Conservation (phyloP, 2,329 filamentous ascomycete species). For the Fusarium gaditjirri region DNA sequence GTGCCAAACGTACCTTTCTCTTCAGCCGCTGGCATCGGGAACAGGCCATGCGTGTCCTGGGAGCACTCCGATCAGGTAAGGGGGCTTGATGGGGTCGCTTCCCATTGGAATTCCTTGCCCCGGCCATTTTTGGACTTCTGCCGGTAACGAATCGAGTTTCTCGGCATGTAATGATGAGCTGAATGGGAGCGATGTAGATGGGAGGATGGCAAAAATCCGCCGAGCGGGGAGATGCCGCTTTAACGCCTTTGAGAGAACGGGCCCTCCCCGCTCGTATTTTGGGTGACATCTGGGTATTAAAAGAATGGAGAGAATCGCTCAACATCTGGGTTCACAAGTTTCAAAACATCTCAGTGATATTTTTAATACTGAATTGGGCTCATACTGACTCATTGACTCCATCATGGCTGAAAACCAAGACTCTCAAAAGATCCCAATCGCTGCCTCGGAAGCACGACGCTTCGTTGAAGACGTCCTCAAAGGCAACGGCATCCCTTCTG, state of each 20-base stretch:
- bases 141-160: neutral
- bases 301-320: neutral
- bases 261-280: slow-evolving; percentile 4
- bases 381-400: neutral
- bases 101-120: neutral
- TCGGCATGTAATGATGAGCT: neutral
- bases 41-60: slow-evolving; percentile 42
- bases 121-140: slow-evolving; percentile 21
- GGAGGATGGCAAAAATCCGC: slow-evolving; percentile 24
- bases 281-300: slow-evolving; percentile 1
- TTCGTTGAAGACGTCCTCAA: slow-evolving; percentile 66
- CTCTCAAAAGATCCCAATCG: slow-evolving; percentile 47
- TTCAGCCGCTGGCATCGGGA: slow-evolving; percentile 60
- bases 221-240: slow-evolving; percentile 33
- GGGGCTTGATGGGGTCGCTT: neutral
- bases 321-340: neutral
- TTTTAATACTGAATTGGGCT: neutral
- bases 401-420: slow-evolving; percentile 31
- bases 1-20: slow-evolving; percentile 53
- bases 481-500: slow-evolving; percentile 68
- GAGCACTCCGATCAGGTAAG: neutral
- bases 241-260: slow-evolving; percentile 2
- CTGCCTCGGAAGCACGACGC: slow-evolving; percentile 52
- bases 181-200: neutral
- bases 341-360: neutral